Evolutionary conservation across 305 asterid species (phyloP).

Genomic region (Salvia sclarea): DNA sequence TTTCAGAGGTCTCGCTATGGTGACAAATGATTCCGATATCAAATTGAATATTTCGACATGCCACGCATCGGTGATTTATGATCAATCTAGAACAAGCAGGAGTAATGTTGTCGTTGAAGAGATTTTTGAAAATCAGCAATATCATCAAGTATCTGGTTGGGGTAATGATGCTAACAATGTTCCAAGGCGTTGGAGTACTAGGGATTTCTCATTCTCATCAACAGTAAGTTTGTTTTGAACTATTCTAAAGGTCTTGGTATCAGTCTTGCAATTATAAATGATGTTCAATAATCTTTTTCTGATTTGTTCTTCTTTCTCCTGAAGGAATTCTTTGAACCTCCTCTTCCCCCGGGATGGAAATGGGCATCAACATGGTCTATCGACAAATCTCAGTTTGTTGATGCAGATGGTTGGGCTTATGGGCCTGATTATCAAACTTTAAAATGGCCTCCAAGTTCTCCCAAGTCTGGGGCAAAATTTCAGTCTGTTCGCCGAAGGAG

Average conservation of each 20-base stretch:
- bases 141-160: slow-evolving; percentile 62
- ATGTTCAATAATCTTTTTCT: neutral
- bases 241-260: slow-evolving; percentile 22
- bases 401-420: slow-evolving; percentile 69
- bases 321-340: slow-evolving; percentile 65
- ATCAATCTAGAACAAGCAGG: slow-evolving; percentile 43
- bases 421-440: slow-evolving; percentile 59
- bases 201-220: slow-evolving; percentile 63
- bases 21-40: slow-evolving; percentile 85
- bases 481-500: slow-evolving; percentile 67
- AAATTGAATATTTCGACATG: slow-evolving; percentile 67
- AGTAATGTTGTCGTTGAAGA: slow-evolving; percentile 50
- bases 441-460: slow-evolving; percentile 68
- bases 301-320: slow-evolving; percentile 24
- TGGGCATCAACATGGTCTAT: slow-evolving; percentile 69
- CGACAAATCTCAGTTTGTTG: slow-evolving; percentile 67
- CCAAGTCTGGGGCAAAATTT: slow-evolving; percentile 51
- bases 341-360: slow-evolving; percentile 67
- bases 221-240: slow-evolving; percentile 39
- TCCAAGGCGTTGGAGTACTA: slow-evolving; percentile 61
- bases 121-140: slow-evolving; percentile 64
- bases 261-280: neutral
- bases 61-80: slow-evolving; percentile 44
- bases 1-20: slow-evolving; percentile 82
- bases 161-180: slow-evolving; percentile 42